Percentiles rank a stretch among this genome's conserved stretches.
Evolutionary conservation across 805 yeast species (phyloP).

Genomic region (Hanseniaspora valbyensis): DNA sequence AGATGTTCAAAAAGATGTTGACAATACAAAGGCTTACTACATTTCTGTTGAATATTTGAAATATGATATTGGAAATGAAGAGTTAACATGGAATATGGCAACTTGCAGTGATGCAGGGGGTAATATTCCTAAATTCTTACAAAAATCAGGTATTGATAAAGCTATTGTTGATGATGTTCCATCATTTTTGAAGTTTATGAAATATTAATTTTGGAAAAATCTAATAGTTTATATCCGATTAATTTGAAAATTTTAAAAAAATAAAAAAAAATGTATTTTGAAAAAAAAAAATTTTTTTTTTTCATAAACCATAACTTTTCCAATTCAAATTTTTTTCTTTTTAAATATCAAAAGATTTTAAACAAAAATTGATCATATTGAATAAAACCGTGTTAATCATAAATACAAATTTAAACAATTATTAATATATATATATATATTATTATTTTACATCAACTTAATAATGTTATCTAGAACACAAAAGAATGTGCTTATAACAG

Average conservation of each 20-base stretch:
- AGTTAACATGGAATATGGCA: conserved; percentile 31
- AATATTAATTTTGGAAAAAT: background rate
- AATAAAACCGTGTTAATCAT: too few species aligned
- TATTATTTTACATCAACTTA: too few species aligned
- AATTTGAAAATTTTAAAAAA: too few species aligned
- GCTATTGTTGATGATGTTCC: conserved; percentile 34
- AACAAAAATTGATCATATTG: too few species aligned
- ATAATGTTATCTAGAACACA: background rate
- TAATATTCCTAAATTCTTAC: conserved; percentile 33
- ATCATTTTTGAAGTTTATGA: conserved; percentile 24
- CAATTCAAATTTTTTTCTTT: too few species aligned
- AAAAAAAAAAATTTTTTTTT: too few species aligned
- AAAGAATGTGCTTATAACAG: background rate
- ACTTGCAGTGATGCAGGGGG: conserved; percentile 35
- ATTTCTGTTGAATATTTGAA: conserved; percentile 30
- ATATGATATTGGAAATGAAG: conserved; percentile 19
- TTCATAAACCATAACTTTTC: too few species aligned
- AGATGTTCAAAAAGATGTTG: conserved; percentile 22
- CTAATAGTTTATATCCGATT: background rate
- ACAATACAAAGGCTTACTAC: conserved; percentile 26
- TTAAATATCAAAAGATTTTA: too few species aligned
- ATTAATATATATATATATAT: too few species aligned
- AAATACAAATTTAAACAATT: too few species aligned
- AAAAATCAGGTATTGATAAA: conserved; percentile 32
- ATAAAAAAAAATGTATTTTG: too few species aligned